Conservation (phyloP, 1,284 basidiomycete species). For the Somion occarium region DNA sequence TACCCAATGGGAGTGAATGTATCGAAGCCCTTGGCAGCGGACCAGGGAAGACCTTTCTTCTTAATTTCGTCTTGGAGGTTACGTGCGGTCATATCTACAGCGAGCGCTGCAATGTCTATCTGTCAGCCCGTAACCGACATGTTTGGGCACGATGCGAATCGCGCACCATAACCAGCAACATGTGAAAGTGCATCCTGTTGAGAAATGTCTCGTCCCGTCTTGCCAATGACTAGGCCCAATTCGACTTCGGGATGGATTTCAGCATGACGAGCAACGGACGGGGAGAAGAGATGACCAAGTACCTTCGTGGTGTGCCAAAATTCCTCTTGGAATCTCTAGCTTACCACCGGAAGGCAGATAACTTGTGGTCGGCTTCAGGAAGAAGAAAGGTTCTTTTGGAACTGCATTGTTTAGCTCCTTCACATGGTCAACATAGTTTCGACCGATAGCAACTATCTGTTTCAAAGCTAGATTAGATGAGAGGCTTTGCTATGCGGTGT, state of each 20-base stretch:
- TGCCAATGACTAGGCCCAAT: conserved; percentile 93
- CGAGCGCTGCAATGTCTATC: conserved; percentile 57
- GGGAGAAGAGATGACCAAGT: conserved; percentile 14
- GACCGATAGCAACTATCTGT: conserved; percentile 87
- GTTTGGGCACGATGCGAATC: background rate
- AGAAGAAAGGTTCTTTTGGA: conserved; percentile 97
- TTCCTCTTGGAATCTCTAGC: conserved; percentile 84
- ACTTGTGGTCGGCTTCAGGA: conserved; percentile 93
- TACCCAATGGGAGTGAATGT: conserved; percentile 71
- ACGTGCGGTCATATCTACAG: conserved; percentile 93
- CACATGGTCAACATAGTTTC: conserved; percentile 83
- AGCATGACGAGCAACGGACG: background rate
- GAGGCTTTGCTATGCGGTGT: background rate
- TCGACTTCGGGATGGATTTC: conserved; percentile 36
- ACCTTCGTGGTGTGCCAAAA: conserved; percentile 92
- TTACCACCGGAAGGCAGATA: conserved; percentile 77
- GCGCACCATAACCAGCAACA: conserved; percentile 85
- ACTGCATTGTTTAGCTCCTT: conserved; percentile 89
- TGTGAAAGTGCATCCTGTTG: conserved; percentile 69
- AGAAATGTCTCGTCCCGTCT: conserved; percentile 77
- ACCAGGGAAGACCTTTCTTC: conserved; percentile 92
- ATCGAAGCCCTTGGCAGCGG: conserved; percentile 75
- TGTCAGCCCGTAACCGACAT: conserved; percentile 1
- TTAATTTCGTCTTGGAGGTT: conserved; percentile 95
- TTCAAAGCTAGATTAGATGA: background rate